These are phyloP conservation scores for Russula sp. DNA, from an alignment of 768 basidiomycete species.

Conservation along the genomic window DNA sequence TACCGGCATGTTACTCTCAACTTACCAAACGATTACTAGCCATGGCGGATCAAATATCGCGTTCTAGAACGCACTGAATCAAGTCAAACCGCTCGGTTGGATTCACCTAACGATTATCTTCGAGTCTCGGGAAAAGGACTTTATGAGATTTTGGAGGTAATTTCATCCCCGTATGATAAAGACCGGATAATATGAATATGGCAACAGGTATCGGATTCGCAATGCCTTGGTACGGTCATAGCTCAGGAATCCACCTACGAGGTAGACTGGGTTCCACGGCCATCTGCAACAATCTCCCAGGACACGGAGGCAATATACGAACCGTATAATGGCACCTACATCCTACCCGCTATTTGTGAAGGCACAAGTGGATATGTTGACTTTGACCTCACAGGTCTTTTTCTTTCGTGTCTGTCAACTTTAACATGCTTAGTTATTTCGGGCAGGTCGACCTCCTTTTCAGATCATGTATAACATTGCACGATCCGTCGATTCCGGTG, in stretches of 20 bases:
- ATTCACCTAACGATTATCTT: slow-evolving; percentile 64
- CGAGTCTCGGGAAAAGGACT: slow-evolving; percentile 65
- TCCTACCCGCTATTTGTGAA: slow-evolving; percentile 75
- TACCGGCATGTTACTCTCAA: background rate
- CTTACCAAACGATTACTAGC: slow-evolving; percentile 39
- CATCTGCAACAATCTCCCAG: slow-evolving; percentile 59
- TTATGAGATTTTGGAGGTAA: slow-evolving; percentile 63
- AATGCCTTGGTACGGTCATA: slow-evolving; percentile 73
- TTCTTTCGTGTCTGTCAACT: background rate
- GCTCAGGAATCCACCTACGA: slow-evolving; percentile 52
- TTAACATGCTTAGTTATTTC: background rate
- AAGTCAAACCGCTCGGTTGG: slow-evolving; percentile 36
- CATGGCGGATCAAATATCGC: slow-evolving; percentile 81
- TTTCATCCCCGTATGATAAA: background rate
- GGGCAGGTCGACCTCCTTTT: slow-evolving; percentile 81
- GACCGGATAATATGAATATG: background rate
- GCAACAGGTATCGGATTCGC: slow-evolving; percentile 65
- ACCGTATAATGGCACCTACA: slow-evolving; percentile 62
- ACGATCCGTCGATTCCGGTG: slow-evolving; percentile 56
- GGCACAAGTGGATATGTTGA: slow-evolving; percentile 76
- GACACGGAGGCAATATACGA: slow-evolving; percentile 51
- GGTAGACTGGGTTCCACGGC: slow-evolving; percentile 76
- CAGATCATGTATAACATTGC: slow-evolving; percentile 87
- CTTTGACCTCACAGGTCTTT: slow-evolving; percentile 67
- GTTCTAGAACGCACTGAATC: slow-evolving; percentile 38